Percentiles rank a stretch among this genome's conserved stretches.
These are phyloP conservation scores for Mimosa pudica DNA, from an alignment of 306 rosid genomes.

Conservation along the genomic window DNA sequence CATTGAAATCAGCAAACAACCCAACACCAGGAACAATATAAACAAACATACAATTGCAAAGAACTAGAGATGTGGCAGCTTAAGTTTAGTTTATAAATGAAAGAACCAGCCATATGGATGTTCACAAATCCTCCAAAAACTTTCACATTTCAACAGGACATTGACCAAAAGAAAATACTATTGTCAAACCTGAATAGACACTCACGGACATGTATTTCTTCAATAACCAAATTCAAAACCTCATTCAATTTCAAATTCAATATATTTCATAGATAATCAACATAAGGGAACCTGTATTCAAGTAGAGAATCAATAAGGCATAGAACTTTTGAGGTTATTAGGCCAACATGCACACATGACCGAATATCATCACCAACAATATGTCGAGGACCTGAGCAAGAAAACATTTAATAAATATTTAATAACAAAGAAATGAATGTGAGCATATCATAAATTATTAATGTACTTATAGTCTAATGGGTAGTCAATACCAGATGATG, in stretches of 20 bases:
- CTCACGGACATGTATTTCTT: too few relatives aligned
- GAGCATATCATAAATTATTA: background rate
- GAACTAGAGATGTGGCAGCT: background rate
- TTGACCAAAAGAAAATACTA: background rate
- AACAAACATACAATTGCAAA: background rate
- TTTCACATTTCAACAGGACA: constrained; percentile 1
- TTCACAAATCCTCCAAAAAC: background rate
- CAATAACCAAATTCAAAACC: constrained; percentile 6
- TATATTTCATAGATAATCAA: constrained; percentile 23
- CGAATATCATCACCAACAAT: constrained; percentile 48
- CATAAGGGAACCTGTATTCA: constrained; percentile 67
- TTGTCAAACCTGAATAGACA: constrained; percentile 2
- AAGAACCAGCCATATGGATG: background rate
- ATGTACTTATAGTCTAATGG: constrained; percentile 17
- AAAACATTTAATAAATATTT: constrained; percentile 17
- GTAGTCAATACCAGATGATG: constrained; percentile 52
- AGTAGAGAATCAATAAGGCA: constrained; percentile 72
- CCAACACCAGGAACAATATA: background rate
- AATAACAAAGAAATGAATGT: constrained; percentile 24
- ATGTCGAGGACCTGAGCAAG: constrained; percentile 54
- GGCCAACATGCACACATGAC: constrained; percentile 45
- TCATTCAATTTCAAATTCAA: background rate
- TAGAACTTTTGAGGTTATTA: constrained; percentile 63
- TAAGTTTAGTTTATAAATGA: background rate
- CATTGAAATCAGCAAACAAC: constrained; percentile 5